phyloP scores from a whole-genome alignment of 176 grass and related monocot species.

The Cocos nucifera region DNA sequence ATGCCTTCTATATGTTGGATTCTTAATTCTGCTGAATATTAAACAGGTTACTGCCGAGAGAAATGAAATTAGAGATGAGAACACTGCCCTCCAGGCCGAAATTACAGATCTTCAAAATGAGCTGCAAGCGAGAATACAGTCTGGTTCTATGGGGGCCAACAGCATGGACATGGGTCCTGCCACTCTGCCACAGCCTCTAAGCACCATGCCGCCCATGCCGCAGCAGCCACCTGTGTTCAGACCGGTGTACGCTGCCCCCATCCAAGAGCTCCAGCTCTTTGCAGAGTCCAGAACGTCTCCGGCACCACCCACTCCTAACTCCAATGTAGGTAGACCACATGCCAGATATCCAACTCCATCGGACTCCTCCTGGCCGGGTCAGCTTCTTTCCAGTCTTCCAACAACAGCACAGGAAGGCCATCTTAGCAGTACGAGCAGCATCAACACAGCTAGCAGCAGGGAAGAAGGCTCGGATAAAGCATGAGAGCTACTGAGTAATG shows the following conservation, averaged over 20 bases:
- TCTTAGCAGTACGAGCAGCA: conserved; percentile 13
- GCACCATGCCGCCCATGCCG: conserved; percentile 14
- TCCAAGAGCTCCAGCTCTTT: conserved; percentile 72
- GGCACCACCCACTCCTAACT: not conserved
- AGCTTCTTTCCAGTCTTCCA: conserved; percentile 35
- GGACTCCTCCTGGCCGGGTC: conserved; percentile 39
- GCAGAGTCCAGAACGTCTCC: conserved; percentile 18
- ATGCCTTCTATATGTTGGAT: not conserved
- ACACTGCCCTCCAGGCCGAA: conserved; percentile 29
- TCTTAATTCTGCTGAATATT: not conserved
- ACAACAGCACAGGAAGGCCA: conserved; percentile 30
- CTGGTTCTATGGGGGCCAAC: conserved; percentile 1
- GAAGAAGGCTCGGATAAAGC: conserved; percentile 1
- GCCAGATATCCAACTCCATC: conserved; percentile 21
- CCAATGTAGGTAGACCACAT: conserved; percentile 9
- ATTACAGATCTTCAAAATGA: conserved; percentile 45
- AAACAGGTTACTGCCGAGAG: conserved; percentile 46
- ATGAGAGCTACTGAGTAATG: not conserved
- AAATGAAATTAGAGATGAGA: conserved; percentile 68
- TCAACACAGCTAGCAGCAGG: not conserved
- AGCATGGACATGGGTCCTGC: conserved; percentile 11
- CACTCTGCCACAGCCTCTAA: conserved; percentile 2
- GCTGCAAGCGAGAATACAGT: conserved; percentile 26
- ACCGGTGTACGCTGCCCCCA: conserved; percentile 6
- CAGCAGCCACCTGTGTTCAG: conserved; percentile 18